Evolutionary conservation across 2,329 filamentous ascomycete genomes (phyloP).

Genomic region (Fusarium sp.): DNA sequence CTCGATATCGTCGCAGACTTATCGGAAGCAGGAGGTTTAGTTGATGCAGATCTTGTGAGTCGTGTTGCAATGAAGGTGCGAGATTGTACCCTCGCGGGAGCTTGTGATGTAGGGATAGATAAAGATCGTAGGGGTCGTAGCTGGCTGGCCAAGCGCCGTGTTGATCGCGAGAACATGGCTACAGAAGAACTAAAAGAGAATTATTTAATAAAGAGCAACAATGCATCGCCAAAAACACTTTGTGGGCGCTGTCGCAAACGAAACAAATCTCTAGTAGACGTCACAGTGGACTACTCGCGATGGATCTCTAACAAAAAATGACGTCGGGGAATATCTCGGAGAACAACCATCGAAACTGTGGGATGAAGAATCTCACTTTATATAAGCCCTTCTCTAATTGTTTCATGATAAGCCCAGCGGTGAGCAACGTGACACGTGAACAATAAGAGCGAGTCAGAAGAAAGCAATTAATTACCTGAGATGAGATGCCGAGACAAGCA

Average conservation of each 20-base stretch:
- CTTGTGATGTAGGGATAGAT: slow-evolving; percentile 3
- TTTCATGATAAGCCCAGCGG: slow-evolving; percentile 18
- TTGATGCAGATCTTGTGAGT: not conserved
- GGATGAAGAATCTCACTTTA: slow-evolving; percentile 14
- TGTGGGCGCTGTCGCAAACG: not conserved
- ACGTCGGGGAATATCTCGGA: slow-evolving; percentile 30
- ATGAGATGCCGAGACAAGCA: slow-evolving; percentile 32
- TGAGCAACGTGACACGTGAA: slow-evolving; percentile 28
- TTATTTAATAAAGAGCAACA: not conserved
- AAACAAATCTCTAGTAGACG: slow-evolving; percentile 1
- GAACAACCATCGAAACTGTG: not conserved
- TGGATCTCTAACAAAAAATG: slow-evolving; percentile 9
- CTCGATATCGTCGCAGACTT: not conserved
- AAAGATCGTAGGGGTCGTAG: slow-evolving; percentile 14
- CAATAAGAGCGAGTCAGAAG: not conserved
- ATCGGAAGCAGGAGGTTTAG: not conserved
- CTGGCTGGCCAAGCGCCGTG: slow-evolving; percentile 16
- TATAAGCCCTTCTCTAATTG: not conserved
- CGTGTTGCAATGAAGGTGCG: slow-evolving; percentile 13
- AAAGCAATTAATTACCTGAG: not conserved
- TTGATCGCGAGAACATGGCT: slow-evolving; percentile 28
- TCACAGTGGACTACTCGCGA: slow-evolving; percentile 17
- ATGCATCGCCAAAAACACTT: slow-evolving; percentile 14
- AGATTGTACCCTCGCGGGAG: slow-evolving; percentile 12
- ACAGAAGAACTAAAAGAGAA: not conserved